Conservation (phyloP, 2,329 filamentous ascomycete genomes). For the Xylariales sp. region DNA sequence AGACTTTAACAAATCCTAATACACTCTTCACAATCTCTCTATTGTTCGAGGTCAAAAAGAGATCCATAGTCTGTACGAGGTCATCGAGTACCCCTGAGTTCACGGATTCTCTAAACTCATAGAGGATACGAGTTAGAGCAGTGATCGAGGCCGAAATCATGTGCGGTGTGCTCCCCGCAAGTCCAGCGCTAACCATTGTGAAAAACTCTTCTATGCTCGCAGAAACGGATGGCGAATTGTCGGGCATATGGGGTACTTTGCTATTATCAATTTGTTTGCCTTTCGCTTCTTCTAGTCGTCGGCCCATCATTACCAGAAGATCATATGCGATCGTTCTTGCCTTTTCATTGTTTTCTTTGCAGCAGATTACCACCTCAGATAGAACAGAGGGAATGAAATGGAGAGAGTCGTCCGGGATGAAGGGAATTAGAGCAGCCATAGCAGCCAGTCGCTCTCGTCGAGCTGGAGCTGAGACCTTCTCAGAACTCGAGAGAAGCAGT, state of each 20-base stretch:
- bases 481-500: conserved; percentile 81
- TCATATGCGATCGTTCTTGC: conserved; percentile 91
- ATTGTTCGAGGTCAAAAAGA: conserved; percentile 96
- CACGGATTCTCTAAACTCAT: conserved; percentile 83
- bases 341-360: conserved; percentile 97
- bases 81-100: conserved; percentile 78
- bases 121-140: conserved; percentile 90
- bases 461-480: conserved; percentile 88
- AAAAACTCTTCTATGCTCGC: conserved; percentile 95
- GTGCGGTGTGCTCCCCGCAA: conserved; percentile 91
- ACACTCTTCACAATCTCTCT: conserved; percentile 96
- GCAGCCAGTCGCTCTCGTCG: conserved; percentile 87
- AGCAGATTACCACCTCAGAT: conserved; percentile 93
- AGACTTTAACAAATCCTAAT: conserved; percentile 96
- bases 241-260: conserved; percentile 87
- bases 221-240: conserved; percentile 78
- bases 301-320: conserved; percentile 86
- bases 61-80: conserved; percentile 92
- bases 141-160: conserved; percentile 99
- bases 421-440: conserved; percentile 81
- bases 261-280: conserved; percentile 84
- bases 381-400: conserved; percentile 94
- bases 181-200: conserved; percentile 96
- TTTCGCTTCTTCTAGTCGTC: conserved; percentile 75
- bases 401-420: conserved; percentile 79